Evolutionary conservation across 257 asterid genomes (phyloP).

Genomic region (Solanum pennellii): DNA sequence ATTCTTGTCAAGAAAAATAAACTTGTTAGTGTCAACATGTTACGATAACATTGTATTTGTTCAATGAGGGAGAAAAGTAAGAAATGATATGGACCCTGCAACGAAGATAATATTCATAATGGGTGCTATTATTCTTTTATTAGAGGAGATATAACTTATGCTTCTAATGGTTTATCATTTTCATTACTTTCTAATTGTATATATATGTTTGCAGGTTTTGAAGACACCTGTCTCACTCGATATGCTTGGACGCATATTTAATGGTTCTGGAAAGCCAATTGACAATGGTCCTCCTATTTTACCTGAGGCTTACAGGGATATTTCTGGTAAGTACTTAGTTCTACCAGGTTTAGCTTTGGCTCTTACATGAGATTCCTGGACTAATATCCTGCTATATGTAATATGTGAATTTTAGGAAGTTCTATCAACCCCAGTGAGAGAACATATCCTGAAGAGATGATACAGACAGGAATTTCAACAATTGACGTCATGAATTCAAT

Average conservation of each 20-base stretch:
- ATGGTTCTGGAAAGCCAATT: constrained; percentile 71
- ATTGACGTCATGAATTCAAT: constrained; percentile 98
- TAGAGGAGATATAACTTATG: not conserved
- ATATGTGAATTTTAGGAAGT: constrained; percentile 53
- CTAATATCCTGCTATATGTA: not conserved
- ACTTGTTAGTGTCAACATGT: not conserved
- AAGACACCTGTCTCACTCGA: constrained; percentile 46
- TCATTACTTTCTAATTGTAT: not conserved
- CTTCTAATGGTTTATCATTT: not conserved
- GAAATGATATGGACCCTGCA: not conserved
- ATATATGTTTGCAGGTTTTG: constrained; percentile 18
- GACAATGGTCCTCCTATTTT: constrained; percentile 98
- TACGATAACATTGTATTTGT: not conserved
- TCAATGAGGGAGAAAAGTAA: not conserved
- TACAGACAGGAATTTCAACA: constrained; percentile 95
- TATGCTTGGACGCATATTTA: constrained; percentile 50
- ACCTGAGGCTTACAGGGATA: constrained; percentile 98
- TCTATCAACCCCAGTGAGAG: constrained; percentile 99
- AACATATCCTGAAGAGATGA: constrained; percentile 98
- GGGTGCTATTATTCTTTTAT: not conserved
- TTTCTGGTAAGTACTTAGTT: constrained; percentile 61
- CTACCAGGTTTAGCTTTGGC: not conserved
- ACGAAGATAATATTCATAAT: not conserved
- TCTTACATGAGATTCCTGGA: not conserved
- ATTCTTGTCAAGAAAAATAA: not conserved